Base-by-base conservation (phyloP, 208 protist genomes). In the Acanthamoeba triangularis region DNA sequence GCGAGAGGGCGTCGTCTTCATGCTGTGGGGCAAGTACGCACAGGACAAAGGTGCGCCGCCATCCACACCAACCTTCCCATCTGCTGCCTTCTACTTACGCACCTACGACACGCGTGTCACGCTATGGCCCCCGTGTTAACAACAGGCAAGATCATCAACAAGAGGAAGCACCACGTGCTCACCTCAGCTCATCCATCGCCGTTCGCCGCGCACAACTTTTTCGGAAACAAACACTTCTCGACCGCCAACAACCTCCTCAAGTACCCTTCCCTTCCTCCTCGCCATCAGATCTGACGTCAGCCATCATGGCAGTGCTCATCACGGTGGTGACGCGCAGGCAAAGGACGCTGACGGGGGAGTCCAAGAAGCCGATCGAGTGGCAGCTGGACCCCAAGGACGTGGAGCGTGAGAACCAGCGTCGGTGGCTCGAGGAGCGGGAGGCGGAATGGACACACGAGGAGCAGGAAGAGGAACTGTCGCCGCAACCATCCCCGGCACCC, bases 111-210 rank as follows among this genome's bases (percentile, higher is more conserved):
- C 94, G 93, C 99, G 99, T 52, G 97, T 96, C 52, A 16, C 52
- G 16, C 52, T 18, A 59, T n/a, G n/a, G 49, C 98, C 98, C 96
- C 99, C 99, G 25, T 95, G 49, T 52, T 4, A 52, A 14, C 49
- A 11, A 98, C 76, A 99, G 98, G 95, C 99, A 99, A 74, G 23
- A 94, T 98, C 25, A 99, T 99, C 49, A 96, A 99, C 93, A 67
- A 85, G 33, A 97, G 91, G 18, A 98, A 98, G 10, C 99, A 99
- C 96, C 84, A 97, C 20, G 97, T 99, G 35, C 95, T 99, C 25
- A 97, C 98, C 95, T 97, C 94, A 49, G 98, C 98, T 49, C 98
- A 98, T 80, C 98, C 97, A 28, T 97, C 95, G 20, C 96, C 96
- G 33, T 61, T 97, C 20, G 54, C 95, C 93, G 96, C 85, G 25